Evolutionary conservation across 257 asterid species (phyloP), one percentile per base, ranked within the genome.

Genomic region (Plectranthus barbatus): DNA sequence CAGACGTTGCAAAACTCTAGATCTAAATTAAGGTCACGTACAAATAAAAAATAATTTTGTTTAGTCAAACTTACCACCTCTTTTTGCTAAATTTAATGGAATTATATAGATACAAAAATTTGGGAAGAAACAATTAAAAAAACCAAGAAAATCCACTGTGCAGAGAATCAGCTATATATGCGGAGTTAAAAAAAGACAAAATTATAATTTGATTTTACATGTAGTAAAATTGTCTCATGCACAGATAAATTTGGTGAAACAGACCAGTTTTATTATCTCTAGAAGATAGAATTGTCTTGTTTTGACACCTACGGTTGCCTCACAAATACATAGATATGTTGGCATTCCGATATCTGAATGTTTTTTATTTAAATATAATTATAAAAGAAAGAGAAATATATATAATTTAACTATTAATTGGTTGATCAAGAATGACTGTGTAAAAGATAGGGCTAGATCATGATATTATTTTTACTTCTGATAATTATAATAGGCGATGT

Each of bases 121-220:
- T 40, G 56, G 71, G 47, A 67, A 24, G 65, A 72, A 71, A 76
- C 68, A 53, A 70, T 63, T 63, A 21, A 61, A 70, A 62, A 40
- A 58, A 17, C 51, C 49, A 60, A 44, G 33, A 69, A 52, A 68
- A 41, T 56, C 61, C 9, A 66, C 54, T 52, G 62, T 33, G 23
- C 64, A 48, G 69, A 61, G 72, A 62, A 67, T 72, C 72, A 68
- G 72, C 70, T 62, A 52, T 58, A 37, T 57, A 58, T 59, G 81
- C 72, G 77, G 53, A 33, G 48, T 61, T 63, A 50, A 63, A 64
- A 31, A 50, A 57, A 10, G 74, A 72, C 74, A 72, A 49, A 53
- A 44, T 1, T 1, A 24, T 17, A 51, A 56, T 50, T 69, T 64
- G 64, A 41, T 56, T 66, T 48, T 34, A 55, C 52, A 9, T 20